Base-by-base conservation (phyloP, 192 early-diverging fungal species). In the Funneliformis mosseae region DNA sequence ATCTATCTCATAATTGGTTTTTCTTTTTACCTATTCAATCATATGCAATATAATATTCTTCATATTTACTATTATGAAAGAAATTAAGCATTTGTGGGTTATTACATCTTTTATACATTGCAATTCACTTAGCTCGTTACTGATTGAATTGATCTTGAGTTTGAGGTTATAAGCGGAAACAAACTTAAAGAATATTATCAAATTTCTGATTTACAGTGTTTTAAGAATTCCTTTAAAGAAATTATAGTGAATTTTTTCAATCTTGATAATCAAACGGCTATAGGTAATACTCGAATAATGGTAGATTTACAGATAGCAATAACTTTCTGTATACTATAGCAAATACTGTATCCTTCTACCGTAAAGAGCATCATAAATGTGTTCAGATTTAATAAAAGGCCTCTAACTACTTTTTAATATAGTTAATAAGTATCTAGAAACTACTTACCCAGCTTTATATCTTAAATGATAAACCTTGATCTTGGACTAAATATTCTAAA, bases 401-500 rank as follows among this genome's bases (percentile, higher is more conserved):
- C 73, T 74, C 7, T n/a, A 59, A 11, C 73, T 50, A 6, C 46
- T 74, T 27, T 74, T 50, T 23, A 33, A 59, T 16, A 7, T 3
- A 4, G 50, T 74, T 38, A 74, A 74, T 25, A 4, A 74, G 3
- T 74, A 74, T 59, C 11, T 74, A 28, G 16, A 74, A 12, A 74
- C 11, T 18, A 59, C 45, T 23, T 74, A 74, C 16, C 43, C 73
- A 50, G 23, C 23, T 38, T 16, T 74, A 74, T 74, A 74, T 59
- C 3, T 48, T 59, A 74, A 25, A 74, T 74, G 73, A 74, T 25
- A 33, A 74, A 50, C 4, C 73, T 74, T 9, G 50, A 59, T 59
- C 50, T 77, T 64, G 60, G 76, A n/a, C 76, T 39, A 6, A 77
- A 77, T 23, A 21, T 64, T 66, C 61, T 61, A 41, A 77, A 64